Conservation (phyloP, 2,329 filamentous ascomycete species). For the Ceratocystis harringtonii region DNA sequence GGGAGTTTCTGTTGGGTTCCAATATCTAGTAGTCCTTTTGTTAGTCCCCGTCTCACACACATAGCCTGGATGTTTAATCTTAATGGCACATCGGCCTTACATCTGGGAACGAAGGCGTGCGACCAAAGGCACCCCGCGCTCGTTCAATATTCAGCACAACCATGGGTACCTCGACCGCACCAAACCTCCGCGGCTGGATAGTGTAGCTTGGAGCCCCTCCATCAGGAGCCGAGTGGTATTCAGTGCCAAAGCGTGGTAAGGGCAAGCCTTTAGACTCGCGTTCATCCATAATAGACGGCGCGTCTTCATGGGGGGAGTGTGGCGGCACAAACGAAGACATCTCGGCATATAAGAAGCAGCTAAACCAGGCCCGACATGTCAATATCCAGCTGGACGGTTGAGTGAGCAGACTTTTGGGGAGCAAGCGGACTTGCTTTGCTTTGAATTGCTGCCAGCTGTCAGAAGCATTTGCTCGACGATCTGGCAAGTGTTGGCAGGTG, state of each 20-base stretch:
- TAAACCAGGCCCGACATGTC: neutral
- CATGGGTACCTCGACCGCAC: constrained; percentile 31
- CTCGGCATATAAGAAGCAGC: neutral
- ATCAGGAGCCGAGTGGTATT: neutral
- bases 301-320: neutral
- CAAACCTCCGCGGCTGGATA: constrained; percentile 25
- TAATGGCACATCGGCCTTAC: constrained; percentile 21
- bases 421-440: neutral
- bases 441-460: neutral
- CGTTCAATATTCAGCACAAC: constrained; percentile 31
- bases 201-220: constrained; percentile 17
- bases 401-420: neutral
- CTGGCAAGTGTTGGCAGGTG: neutral
- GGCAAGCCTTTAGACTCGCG: neutral
- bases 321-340: neutral
- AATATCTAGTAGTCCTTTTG: constrained; percentile 26
- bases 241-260: neutral
- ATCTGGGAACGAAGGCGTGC: constrained; percentile 27
- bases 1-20: constrained; percentile 34
- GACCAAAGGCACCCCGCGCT: constrained; percentile 30
- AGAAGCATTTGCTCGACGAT: neutral
- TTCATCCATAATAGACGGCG: neutral
- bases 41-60: constrained; percentile 4
- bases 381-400: neutral
- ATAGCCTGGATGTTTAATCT: neutral